phyloP scores from a whole-genome alignment of 1,284 basidiomycete species.

The Trichosporon faecale region DNA sequence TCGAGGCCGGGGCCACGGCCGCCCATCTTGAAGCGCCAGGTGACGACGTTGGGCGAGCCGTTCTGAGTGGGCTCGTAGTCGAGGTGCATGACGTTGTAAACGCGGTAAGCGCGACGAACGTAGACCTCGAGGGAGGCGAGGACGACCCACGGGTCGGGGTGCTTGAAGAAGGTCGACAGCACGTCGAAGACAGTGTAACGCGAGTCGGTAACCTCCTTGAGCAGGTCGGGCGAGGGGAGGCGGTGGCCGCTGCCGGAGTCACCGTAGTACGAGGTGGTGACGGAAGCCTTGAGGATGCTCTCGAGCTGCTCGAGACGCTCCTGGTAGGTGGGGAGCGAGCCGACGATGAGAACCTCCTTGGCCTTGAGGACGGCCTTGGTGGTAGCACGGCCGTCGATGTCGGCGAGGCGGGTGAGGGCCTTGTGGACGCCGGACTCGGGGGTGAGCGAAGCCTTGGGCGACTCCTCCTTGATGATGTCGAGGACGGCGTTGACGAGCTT shows the following conservation, averaged over 20 bases:
- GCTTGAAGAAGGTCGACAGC: conserved; percentile 89
- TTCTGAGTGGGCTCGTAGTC: conserved; percentile 92
- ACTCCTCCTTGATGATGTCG: conserved; percentile 78
- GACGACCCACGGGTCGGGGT: conserved; percentile 76
- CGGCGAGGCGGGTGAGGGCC: conserved; percentile 54
- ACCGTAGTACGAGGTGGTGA: conserved; percentile 83
- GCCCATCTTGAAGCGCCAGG: conserved; percentile 91
- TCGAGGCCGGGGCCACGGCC: conserved; percentile 63
- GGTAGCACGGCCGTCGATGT: conserved; percentile 80
- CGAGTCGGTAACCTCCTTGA: conserved; percentile 93
- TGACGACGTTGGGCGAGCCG: conserved; percentile 72
- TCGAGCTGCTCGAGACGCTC: conserved; percentile 94
- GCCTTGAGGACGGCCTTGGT: conserved; percentile 89
- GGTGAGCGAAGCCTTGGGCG: conserved; percentile 66
- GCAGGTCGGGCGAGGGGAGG: conserved; percentile 75
- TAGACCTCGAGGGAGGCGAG: conserved; percentile 96
- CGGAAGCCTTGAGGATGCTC: conserved; percentile 80
- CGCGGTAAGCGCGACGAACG: conserved; percentile 84
- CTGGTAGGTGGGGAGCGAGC: conserved; percentile 94
- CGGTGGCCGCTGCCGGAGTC: conserved; percentile 68
- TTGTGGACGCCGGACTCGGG: conserved; percentile 46
- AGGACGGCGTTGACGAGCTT: conserved; percentile 81
- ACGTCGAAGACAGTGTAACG: conserved; percentile 97
- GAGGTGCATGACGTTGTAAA: conserved; percentile 85
- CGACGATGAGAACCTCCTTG: conserved; percentile 92